Base-by-base conservation (phyloP, 1,284 basidiomycete species). In the Melampsora larici-populina region DNA sequence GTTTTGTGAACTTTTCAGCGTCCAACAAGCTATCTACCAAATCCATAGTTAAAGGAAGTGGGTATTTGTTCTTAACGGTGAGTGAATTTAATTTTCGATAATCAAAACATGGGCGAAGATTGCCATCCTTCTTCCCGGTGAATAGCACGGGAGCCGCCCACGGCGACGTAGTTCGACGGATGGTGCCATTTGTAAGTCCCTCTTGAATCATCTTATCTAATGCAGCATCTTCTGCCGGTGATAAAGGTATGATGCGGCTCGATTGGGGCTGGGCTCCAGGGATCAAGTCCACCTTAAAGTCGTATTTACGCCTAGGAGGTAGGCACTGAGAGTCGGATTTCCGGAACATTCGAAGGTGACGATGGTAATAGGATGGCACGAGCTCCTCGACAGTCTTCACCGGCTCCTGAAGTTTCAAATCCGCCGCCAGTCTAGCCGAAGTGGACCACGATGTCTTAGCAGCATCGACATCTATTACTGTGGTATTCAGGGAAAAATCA, bases 371-470 rank as follows among this genome's bases (percentile, higher is more conserved):
- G 9, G 7, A 8, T 17, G 24, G 62, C 29, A 63, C 62, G n/a
- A n/a, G n/a, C n/a, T n/a, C n/a, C n/a, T n/a, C n/a, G n/a, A n/a
- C n/a, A n/a, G n/a, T n/a, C n/a, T 15, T 31, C 33, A 33, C 26
- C 5, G 40, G 6, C 33, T 46, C 29, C n/a, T 67, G 24, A n/a
- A 40, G 33, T 21, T 40, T 26, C 18, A 84, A 78, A 85, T 84
- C 80, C 87, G 87, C 80, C 87, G 87, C 67, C 83, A 83, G 48
- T 86, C 83, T 78, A 88, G 88, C 0, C 5, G 36, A 36, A 36
- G 36, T 36, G 9, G 36, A 36, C 36, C 36, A 36, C 9, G 3
- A 36, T 4, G 36, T 36, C 9, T 36, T 9, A 3, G 9, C 36
- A 88, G 82, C 58, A 87, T 81, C 0, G 86, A 86, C 0, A 86